Base-by-base conservation (phyloP, 1,284 basidiomycete species). In the Moesziomyces parantarcticus region DNA sequence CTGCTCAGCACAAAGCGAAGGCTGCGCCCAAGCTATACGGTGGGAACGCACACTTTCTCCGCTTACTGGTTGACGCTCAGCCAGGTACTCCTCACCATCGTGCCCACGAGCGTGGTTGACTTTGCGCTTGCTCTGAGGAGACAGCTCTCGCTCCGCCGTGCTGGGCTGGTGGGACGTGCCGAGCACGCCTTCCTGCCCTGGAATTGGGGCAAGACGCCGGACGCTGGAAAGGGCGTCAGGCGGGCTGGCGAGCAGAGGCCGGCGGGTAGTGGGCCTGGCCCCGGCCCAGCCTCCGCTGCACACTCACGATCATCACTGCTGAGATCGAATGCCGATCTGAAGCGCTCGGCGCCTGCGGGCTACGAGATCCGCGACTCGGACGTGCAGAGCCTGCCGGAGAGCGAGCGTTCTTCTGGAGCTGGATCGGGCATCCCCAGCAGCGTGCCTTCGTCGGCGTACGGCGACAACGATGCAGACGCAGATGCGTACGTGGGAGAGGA, bases 341-440 rank as follows among this genome's bases (percentile, higher is more conserved):
- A 56, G 34, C 58, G 56, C 14, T 50, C 61, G 1, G 58, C 58
- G 23, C 57, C 56, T 16, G 23, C 54, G 21, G 51, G 44, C 6
- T 72, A 65, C 64, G 68, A 76, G 48, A 64, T 64, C 40, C 57
- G 68, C 20, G 69, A 71, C 46, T 68, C 55, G 65, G 68, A 75
- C 40, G 62, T 61, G 5, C 53, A 56, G 43, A 68, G 68, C 41
- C 52, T 67, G 29, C 60, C 68, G 14, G 68, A 71, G 18, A 72
- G 68, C 54, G 68, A 76, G 29, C 61, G 61, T 9, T 71, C 73
- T 3, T 61, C 69, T 9, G 67, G 67, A 13, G 56, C 61, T 8
- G 66, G 66, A 11, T 77, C 76, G 8, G 76, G 76, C n/a, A 58
- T 77, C 22, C 65, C 74, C 2, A 73, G 69, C 46, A 72, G 68